phyloP scores from a whole-genome alignment of 169 alveolate species.

The Eimeria praecox region DNA sequence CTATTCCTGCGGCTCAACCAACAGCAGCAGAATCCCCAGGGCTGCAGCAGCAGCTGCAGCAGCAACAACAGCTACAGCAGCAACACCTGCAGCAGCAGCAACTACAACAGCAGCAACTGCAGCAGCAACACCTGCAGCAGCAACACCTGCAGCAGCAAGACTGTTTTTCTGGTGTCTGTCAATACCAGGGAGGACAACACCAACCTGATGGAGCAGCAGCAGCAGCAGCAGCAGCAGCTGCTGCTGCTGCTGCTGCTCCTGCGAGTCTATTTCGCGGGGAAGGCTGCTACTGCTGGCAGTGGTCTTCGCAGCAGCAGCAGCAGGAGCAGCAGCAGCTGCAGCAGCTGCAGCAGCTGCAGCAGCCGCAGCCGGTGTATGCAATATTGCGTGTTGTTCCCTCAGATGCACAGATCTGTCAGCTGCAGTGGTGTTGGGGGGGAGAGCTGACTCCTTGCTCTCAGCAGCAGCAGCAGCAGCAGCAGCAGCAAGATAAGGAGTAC shows the following conservation, averaged over 20 bases:
- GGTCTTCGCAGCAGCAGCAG: not conserved
- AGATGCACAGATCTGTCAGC: constrained; percentile 58
- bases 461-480: constrained; percentile 74
- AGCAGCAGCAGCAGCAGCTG: constrained; percentile 15
- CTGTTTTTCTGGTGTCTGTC: not conserved
- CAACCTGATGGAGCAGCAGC: constrained; percentile 34
- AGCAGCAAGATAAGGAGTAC: not conserved
- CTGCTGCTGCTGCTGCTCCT: not conserved
- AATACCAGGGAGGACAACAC: not conserved
- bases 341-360: constrained; percentile 54
- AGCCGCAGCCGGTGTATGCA: constrained; percentile 3
- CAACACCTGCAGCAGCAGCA: not conserved
- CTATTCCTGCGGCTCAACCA: not conserved
- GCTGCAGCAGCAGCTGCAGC: constrained; percentile 39
- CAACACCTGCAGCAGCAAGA: constrained; percentile 17
- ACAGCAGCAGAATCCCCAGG: constrained; percentile 24
- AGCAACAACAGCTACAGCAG: not conserved
- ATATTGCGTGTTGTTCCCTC: constrained; percentile 54
- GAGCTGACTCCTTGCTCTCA: constrained; percentile 15
- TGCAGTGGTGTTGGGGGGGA: constrained; percentile 77
- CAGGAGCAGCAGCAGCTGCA: constrained; percentile 44
- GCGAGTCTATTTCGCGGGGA: not conserved
- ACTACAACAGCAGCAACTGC: not conserved
- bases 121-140: constrained; percentile 13
- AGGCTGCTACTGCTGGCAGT: constrained; percentile 53